Conservation (phyloP, 768 basidiomycete species). For the Imleria badia region DNA sequence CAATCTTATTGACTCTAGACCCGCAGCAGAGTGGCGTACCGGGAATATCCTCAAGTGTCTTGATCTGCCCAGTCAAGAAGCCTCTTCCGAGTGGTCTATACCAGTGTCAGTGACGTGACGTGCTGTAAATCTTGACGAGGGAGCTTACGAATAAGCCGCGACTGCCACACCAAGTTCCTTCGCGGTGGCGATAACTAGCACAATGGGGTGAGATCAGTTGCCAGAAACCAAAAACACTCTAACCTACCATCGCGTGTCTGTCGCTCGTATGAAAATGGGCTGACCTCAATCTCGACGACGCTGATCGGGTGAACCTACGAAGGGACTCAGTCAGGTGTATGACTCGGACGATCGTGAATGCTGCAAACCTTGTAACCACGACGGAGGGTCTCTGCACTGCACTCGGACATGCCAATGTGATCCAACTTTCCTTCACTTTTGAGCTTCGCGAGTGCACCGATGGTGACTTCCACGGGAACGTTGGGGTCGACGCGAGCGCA, state of each 20-base stretch:
- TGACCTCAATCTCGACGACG: slow-evolving; percentile 66
- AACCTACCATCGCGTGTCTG: slow-evolving; percentile 26
- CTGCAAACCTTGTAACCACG: slow-evolving; percentile 26
- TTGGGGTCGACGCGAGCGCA: slow-evolving; percentile 46
- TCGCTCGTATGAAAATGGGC: slow-evolving; percentile 56
- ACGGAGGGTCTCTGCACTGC: slow-evolving; percentile 45
- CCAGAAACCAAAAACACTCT: neutral
- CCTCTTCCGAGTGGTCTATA: slow-evolving; percentile 27
- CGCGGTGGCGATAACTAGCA: slow-evolving; percentile 49
- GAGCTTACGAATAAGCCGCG: slow-evolving; percentile 53
- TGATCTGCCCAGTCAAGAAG: slow-evolving; percentile 39
- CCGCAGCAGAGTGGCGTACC: slow-evolving; percentile 6
- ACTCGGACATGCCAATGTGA: slow-evolving; percentile 60
- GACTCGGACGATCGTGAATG: neutral
- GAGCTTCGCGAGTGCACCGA: slow-evolving; percentile 42
- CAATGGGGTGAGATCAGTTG: neutral
- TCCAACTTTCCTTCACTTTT: slow-evolving; percentile 31
- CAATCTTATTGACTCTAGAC: neutral
- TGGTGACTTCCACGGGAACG: slow-evolving; percentile 44
- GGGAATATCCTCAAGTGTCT: slow-evolving; percentile 35
- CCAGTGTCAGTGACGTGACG: neutral
- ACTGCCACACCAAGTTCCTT: slow-evolving; percentile 54
- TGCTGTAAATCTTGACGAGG: slow-evolving; percentile 11
- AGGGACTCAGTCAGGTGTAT: neutral
- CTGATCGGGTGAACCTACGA: slow-evolving; percentile 52